Evolutionary conservation across 2,329 filamentous ascomycete genomes (phyloP).

Genomic region (Apiospora malaysiana): DNA sequence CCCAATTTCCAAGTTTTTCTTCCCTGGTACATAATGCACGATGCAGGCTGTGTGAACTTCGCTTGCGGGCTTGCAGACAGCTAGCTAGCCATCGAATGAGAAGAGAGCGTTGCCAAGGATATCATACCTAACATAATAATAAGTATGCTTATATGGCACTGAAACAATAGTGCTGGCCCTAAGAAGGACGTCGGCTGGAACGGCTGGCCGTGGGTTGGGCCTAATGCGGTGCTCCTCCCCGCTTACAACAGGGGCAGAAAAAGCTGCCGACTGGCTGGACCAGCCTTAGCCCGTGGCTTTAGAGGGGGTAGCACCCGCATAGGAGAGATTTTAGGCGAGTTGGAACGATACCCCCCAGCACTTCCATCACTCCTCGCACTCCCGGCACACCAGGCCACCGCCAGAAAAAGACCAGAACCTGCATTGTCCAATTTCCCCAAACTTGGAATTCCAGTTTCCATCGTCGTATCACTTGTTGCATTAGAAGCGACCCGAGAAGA

Average conservation of each 20-base stretch:
- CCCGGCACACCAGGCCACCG: background rate
- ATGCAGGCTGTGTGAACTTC: background rate
- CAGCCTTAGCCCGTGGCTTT: constrained; percentile 15
- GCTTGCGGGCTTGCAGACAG: background rate
- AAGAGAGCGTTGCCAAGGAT: background rate
- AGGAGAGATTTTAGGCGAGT: no score
- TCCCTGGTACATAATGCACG: background rate
- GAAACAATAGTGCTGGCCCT: background rate
- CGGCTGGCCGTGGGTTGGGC: constrained; percentile 16
- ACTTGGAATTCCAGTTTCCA: constrained; percentile 30
- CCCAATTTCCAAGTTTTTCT: constrained; percentile 1
- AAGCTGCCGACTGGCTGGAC: constrained; percentile 28
- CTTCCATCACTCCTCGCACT: no score
- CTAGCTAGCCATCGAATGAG: background rate
- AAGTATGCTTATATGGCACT: constrained; percentile 14
- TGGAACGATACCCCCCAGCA: no score
- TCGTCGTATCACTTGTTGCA: constrained; percentile 26
- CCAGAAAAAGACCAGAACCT: constrained; percentile 17
- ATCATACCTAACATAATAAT: no score
- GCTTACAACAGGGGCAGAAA: constrained; percentile 21
- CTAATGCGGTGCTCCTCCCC: constrained; percentile 26
- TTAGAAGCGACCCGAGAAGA: constrained; percentile 26
- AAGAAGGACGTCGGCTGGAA: background rate
- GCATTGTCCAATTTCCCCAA: constrained; percentile 35
- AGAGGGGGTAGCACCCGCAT: background rate